Evolutionary conservation across 208 protist genomes (phyloP).

Genomic region (Wallacemonas collosoma): DNA sequence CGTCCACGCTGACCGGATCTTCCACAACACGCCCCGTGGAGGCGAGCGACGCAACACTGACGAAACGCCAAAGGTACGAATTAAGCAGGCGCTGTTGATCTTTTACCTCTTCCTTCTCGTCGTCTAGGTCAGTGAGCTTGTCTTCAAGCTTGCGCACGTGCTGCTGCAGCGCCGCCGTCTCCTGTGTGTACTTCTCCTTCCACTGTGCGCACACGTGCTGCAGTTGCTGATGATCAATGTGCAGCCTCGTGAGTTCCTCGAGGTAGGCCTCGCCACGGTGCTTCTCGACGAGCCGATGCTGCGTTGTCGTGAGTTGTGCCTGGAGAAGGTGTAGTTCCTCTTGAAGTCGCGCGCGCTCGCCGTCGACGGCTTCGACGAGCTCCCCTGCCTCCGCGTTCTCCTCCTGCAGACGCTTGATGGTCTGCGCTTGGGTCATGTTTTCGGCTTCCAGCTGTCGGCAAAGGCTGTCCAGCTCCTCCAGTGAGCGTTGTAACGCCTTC

Average conservation of each 20-base stretch:
- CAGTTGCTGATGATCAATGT: constrained; percentile 69
- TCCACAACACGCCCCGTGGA: constrained; percentile 21
- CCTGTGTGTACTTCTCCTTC: constrained; percentile 39
- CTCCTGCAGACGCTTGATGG: constrained; percentile 39
- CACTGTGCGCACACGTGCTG: constrained; percentile 53
- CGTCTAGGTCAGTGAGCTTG: constrained; percentile 48
- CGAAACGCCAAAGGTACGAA: constrained; percentile 63
- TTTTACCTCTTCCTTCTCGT: constrained; percentile 56
- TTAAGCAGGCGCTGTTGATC: constrained; percentile 53
- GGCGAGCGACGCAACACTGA: constrained; percentile 49
- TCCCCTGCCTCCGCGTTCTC: constrained; percentile 41
- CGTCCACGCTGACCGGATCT: constrained; percentile 23
- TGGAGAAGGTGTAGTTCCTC: constrained; percentile 42
- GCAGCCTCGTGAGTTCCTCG: constrained; percentile 58
- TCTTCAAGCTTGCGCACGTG: constrained; percentile 30
- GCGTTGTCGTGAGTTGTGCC: constrained; percentile 52
- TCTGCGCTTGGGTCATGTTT: constrained; percentile 32
- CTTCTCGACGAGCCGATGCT: constrained; percentile 49
- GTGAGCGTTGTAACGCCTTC: constrained; percentile 35
- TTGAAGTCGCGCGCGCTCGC: constrained; percentile 25
- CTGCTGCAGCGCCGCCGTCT: constrained; percentile 27
- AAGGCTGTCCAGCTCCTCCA: constrained; percentile 63
- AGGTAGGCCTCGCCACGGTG: constrained; percentile 46
- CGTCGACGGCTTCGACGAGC: constrained; percentile 41
- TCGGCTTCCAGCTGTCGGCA: constrained; percentile 71